Evolutionary conservation across 139 green algal species (phyloP), one percentile per base, ranked within the genome.

Genomic region (Auxenochlorella pyrenoidosa): DNA sequence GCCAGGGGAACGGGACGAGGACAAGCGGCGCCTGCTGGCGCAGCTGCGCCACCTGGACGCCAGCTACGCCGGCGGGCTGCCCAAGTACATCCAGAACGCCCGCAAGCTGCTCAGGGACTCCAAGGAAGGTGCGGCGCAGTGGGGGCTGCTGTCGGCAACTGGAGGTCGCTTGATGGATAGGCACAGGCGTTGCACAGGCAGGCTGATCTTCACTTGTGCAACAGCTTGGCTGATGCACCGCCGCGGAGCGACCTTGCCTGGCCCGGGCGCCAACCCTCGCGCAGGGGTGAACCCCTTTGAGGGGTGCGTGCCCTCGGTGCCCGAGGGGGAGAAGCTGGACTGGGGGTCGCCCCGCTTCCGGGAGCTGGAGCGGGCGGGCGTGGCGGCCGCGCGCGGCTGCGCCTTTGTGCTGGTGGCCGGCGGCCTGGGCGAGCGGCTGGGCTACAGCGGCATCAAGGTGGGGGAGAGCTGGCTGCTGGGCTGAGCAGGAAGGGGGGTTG

Each of bases 371-470:
- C 85, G 26, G 30, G 43, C 77, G 75, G 89, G 86, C 47, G 79
- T 79, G 34, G 41, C 28, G n/a, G 72, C 73, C 26, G 93, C 91
- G 12, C 90, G 75, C 0, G 6, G 78, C 3, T 88, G 95, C 1
- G 97, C 94, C 2, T 99, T 99, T 93, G 98, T 99, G 90, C 94
- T 99, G 77, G 98, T 99, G 85, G 98, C 98, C 36, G 98, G 98
- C 0, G 98, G 98, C 0, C 93, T 99, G 75, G 98, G 98, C 3
- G 98, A 99, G 92, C 91, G 98, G 18, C 93, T 99, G 78, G 98
- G 97, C 3, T 99, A 99, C 90, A 91, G 73, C 34, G 95, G 95
- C 71, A 98, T 98, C 89, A 98, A 98, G 88, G 83, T 98, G 90
- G 5, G 75, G 54, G 16, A 5, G 34, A 8, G 10, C n/a, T 75